A percentile compares a stretch with the other conserved stretches of the same genome.
These are phyloP conservation scores for Pleurotus eryngii DNA, from an alignment of 768 basidiomycete species.

Conservation along the genomic window DNA sequence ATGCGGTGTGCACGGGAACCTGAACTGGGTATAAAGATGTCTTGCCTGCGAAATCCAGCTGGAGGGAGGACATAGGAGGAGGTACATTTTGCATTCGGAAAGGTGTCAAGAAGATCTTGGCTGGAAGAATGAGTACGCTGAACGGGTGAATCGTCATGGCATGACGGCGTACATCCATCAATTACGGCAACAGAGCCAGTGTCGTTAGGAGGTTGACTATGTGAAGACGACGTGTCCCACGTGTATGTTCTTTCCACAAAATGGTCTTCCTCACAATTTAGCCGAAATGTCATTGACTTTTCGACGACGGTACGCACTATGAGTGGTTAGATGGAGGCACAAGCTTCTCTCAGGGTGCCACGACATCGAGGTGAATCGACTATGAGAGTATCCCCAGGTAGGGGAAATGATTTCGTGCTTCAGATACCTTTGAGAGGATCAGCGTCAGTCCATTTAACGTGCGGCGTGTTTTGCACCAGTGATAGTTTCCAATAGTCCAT, in stretches of 20 bases:
- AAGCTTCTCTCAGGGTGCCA: conserved; percentile 89
- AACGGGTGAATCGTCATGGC: neutral
- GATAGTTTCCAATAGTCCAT: conserved; percentile 93
- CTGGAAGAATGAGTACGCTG: conserved; percentile 33
- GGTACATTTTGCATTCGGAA: conserved; percentile 93
- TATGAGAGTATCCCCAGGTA: conserved; percentile 21
- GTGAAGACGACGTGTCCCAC: conserved; percentile 77
- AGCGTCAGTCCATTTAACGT: neutral
- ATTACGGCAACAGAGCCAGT: conserved; percentile 86
- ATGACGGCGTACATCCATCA: conserved; percentile 65
- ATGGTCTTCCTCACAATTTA: conserved; percentile 31
- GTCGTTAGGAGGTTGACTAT: conserved; percentile 58
- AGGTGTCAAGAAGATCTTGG: conserved; percentile 77
- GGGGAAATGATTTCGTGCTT: conserved; percentile 81
- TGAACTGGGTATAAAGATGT: conserved; percentile 16
- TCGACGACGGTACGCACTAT: conserved; percentile 30
- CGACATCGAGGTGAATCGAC: conserved; percentile 64
- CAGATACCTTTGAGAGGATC: conserved; percentile 62
- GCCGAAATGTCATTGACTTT: neutral
- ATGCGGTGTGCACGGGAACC: conserved; percentile 65
- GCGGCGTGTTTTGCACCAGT: conserved; percentile 55
- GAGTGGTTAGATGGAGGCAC: conserved; percentile 68
- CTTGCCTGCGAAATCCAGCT: conserved; percentile 29
- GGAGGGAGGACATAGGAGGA: conserved; percentile 91
- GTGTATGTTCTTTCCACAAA: conserved; percentile 60